A percentile compares a stretch with the other conserved stretches of the same genome.
Conservation (phyloP, 495 filamentous ascomycete species). For the Aspergillus ostianus region DNA sequence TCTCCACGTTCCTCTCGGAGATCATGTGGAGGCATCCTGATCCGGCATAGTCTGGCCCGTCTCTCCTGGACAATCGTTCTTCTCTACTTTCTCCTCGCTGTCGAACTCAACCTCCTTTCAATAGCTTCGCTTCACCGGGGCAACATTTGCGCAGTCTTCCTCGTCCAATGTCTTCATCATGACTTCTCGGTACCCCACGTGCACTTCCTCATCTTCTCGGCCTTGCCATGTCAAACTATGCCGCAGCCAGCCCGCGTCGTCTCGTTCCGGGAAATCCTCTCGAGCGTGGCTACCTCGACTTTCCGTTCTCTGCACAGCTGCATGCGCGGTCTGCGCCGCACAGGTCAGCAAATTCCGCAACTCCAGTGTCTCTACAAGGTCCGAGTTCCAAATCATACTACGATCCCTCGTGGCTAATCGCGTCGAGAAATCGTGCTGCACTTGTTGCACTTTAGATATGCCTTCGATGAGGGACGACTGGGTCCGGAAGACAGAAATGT, state of each 20-base stretch:
- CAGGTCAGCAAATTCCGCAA: slow-evolving; percentile 91
- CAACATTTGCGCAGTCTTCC: slow-evolving; percentile 82
- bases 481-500: slow-evolving; percentile 95
- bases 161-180: slow-evolving; percentile 78
- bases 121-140: slow-evolving; percentile 83
- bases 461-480: slow-evolving; percentile 86
- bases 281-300: slow-evolving; percentile 91
- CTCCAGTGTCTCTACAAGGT: slow-evolving; percentile 93
- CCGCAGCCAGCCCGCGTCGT: slow-evolving; percentile 98
- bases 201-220: slow-evolving; percentile 73
- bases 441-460: slow-evolving; percentile 68
- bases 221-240: slow-evolving; percentile 94
- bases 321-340: slow-evolving; percentile 87
- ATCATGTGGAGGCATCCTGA: background rate
- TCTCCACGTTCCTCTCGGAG: background rate
- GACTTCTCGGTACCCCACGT: slow-evolving; percentile 75
- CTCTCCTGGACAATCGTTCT: no score
- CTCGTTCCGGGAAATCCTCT: slow-evolving; percentile 91
- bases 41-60: background rate
- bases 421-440: slow-evolving; percentile 71
- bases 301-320: slow-evolving; percentile 87
- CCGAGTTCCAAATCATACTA: slow-evolving; percentile 99
- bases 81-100: no score
- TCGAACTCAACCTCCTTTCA: no score
- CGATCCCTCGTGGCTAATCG: slow-evolving; percentile 93